Evolutionary conservation across 768 basidiomycete species (phyloP), one percentile per base, ranked within the genome.

Genomic region (Pilatotrama ljubarskyi): DNA sequence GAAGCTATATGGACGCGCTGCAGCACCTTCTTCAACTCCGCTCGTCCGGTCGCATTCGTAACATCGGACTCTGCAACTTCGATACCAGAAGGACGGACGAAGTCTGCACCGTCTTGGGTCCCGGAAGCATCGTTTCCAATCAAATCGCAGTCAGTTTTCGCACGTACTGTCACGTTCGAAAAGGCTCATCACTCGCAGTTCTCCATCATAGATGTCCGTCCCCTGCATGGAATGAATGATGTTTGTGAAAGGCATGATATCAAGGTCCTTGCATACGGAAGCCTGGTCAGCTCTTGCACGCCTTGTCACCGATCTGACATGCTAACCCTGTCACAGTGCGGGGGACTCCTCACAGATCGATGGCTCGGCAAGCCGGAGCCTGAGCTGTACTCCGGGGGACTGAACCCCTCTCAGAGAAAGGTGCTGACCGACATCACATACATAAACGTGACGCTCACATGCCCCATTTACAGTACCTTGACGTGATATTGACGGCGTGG

Each of bases 391-490:
- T 77, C 80, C 15, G 79, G 80, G 38, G 73, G 79, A 55, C 75
- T 92, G 64, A 91, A 87, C 1, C 90, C 90, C 3, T 92, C 90
- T 1, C 88, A 90, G 68, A 77, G 91, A 65, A 92, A 92, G 82
- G 90, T 82, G 70, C 69, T 71, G 59, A 55, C 26, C 10, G 0
- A 7, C 20, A 14, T 20, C 9, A 15, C 20, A 9, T 26, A 18
- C 10, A 50, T 32, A 25, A 24, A 6, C 37, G 14, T n/a, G 11
- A 32, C 11, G 26, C 47, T 51, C 51, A 50, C 46, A 49, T 37
- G 36, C 46, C 59, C 2, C 26, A 17, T 49, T 24, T 20, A n/a
- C 60, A 92, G 90, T 92, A 92, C 71, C 84, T 91, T 53, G 90
- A 92, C 64, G 83, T 90, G 76, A 91, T 92, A 63, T 69, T 87